A percentile compares a stretch with the other conserved stretches of the same genome.
Evolutionary conservation across 2,329 filamentous ascomycete genomes (phyloP).

Genomic region (Onygenales sp.): DNA sequence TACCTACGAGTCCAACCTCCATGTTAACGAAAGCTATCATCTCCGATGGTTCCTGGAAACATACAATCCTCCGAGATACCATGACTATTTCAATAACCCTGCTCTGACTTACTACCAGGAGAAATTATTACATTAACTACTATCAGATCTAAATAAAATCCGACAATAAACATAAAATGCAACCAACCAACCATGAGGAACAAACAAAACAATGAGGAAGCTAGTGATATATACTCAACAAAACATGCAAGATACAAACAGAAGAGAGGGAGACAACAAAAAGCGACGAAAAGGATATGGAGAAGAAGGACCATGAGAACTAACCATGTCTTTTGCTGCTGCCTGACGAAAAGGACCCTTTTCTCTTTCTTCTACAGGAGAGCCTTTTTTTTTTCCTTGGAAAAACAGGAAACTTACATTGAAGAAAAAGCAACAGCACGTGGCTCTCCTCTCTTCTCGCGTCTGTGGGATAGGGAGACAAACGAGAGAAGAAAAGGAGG

Average conservation of each 20-base stretch:
- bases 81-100: too few relatives aligned
- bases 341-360: too few relatives aligned
- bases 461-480: background rate
- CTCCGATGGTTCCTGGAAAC: too few relatives aligned
- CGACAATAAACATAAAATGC: too few relatives aligned
- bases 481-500: background rate
- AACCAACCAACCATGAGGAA: background rate
- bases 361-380: background rate
- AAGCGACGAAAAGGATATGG: background rate
- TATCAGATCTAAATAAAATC: too few relatives aligned
- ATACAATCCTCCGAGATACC: too few relatives aligned
- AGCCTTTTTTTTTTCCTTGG: background rate
- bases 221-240: background rate
- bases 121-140: too few relatives aligned
- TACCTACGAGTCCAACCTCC: too few relatives aligned
- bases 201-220: background rate
- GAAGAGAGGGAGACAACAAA: background rate
- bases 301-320: constrained; percentile 1
- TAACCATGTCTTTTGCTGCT: constrained; percentile 4
- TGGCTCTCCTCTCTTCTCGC: background rate
- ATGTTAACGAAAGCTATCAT: too few relatives aligned
- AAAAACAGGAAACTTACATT: constrained; percentile 10
- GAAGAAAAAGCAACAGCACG: constrained; percentile 1
- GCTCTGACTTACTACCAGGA: too few relatives aligned
- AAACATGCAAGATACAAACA: background rate